Conservation (phyloP, 2,329 filamentous ascomycete genomes). For the Fusarium zealandicum region DNA sequence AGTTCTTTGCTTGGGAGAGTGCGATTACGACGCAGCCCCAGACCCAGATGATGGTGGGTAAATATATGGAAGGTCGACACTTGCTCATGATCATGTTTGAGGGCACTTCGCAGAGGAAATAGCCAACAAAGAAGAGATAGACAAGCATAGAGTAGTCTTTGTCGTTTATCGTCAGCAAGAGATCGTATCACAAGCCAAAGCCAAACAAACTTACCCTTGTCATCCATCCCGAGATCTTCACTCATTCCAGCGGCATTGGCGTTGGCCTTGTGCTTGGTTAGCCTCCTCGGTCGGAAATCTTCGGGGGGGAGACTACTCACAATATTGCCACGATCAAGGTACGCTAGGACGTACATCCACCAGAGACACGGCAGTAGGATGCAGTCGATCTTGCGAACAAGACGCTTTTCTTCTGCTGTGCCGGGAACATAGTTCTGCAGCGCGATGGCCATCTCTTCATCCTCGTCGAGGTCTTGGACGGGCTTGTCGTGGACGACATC, state of each 20-base stretch:
- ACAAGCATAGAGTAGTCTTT: conserved; percentile 29
- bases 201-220: conserved; percentile 15
- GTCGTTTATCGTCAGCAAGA: neutral
- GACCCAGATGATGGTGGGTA: conserved; percentile 14
- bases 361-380: conserved; percentile 57
- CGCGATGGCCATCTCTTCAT: conserved; percentile 8
- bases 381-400: conserved; percentile 55
- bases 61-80: conserved; percentile 21
- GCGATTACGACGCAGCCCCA: conserved; percentile 24
- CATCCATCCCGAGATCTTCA: conserved; percentile 15
- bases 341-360: conserved; percentile 42
- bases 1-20: conserved; percentile 18
- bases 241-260: conserved; percentile 26
- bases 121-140: conserved; percentile 22
- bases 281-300: neutral
- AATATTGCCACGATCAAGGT: conserved; percentile 43
- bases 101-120: conserved; percentile 22
- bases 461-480: too few species aligned
- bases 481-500: too few species aligned
- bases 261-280: conserved; percentile 8
- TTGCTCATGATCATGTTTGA: conserved; percentile 22
- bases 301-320: conserved; percentile 17
- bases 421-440: conserved; percentile 15
- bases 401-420: conserved; percentile 43
- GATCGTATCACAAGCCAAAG: too few species aligned